Percentiles rank a stretch among this genome's conserved stretches.
Conservation (phyloP, 2,329 filamentous ascomycete genomes). For the Alternaria burnsii region DNA sequence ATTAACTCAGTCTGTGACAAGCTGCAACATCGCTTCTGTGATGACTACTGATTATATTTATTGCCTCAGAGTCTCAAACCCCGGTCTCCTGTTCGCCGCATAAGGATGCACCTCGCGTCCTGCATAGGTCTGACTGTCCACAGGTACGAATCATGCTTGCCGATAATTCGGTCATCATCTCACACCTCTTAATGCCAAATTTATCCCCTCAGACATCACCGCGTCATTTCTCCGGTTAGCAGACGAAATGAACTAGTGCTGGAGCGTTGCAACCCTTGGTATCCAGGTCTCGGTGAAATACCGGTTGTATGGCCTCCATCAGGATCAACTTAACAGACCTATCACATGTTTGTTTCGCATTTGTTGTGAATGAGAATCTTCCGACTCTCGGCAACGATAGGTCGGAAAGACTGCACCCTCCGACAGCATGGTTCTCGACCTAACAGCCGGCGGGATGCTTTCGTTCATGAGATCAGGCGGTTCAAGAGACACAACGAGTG, state of each 20-base stretch:
- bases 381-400: background rate
- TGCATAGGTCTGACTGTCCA: background rate
- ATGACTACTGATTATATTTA: background rate
- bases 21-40: background rate
- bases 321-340: no score
- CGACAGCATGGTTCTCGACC: background rate
- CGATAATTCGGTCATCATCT: background rate
- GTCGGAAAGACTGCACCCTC: background rate
- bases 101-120: background rate
- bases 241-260: background rate
- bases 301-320: no score
- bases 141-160: background rate
- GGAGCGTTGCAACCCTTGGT: background rate
- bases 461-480: background rate
- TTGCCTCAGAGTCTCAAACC: no score
- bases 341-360: no score
- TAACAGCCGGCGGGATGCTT: background rate
- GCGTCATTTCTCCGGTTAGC: background rate
- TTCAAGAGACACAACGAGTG: background rate
- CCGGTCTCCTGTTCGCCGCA: background rate
- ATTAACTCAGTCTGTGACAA: background rate
- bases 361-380: background rate
- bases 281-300: no score
- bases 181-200: background rate
- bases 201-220: background rate